Evolutionary conservation across 306 rosid species (phyloP), one percentile per base, ranked within the genome.

Genomic region (Cucurbita pepo): DNA sequence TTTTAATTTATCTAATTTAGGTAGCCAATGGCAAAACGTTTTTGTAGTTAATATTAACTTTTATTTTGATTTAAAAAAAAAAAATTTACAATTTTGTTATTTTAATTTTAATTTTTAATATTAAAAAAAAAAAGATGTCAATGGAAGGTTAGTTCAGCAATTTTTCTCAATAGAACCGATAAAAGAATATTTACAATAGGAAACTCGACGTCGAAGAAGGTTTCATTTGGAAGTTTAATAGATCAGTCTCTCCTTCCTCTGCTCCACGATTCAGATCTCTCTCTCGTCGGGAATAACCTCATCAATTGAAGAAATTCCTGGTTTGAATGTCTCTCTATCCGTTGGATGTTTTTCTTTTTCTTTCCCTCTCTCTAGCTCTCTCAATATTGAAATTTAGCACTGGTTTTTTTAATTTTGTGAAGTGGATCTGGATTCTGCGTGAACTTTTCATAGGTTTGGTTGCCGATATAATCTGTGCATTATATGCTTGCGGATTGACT

Each of bases 211-310:
- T 48, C 53, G 53, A 48, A 48, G n/a, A 8, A 44, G 12, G 14
- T 50, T 50, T 50, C 54, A 50, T 50, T 50, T 50, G 54, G 54
- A 50, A 1, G 54, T 5, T 50, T 13, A 50, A 14, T 14, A 50
- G 54, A 50, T 50, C 54, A 50, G 54, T 50, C 54, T 50, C 18
- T 50, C 18, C 18, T 50, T 14, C 54, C 10, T 41, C 34, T 5
- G 71, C 53, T 65, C 34, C 37, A 1, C 71, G 37, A 65, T 65
- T 65, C 72, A 44, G 72, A 65, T 65, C 72, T 65, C 72, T 44
- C n/a, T 38, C 37, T 18, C 71, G 54, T 44, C 54, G 53, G 2
- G 37, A 40, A 43, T 10, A 10, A 65, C 21, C 51, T 65, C 72
- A 44, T 44, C 70, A 63, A 63, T 38, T 41, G 6, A 51, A 4